phyloP scores from a whole-genome alignment of 169 alveolate genomes.

The Plasmodium relictum region DNA sequence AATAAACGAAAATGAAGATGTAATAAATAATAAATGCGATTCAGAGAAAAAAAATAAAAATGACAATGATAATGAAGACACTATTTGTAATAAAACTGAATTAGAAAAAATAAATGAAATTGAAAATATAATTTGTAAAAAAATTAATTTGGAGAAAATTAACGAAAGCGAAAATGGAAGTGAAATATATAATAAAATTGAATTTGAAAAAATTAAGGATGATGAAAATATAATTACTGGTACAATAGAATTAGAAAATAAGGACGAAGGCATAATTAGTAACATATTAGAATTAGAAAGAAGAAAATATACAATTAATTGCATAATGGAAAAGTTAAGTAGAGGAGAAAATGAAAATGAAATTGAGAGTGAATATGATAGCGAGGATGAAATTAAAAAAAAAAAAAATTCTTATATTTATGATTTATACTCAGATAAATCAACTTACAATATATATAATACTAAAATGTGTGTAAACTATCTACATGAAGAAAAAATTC shows the following conservation, averaged over 20 bases:
- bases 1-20: constrained; percentile 14
- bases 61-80: background rate
- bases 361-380: constrained; percentile 3
- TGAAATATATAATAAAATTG: constrained; percentile 27
- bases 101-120: constrained; percentile 52
- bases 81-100: constrained; percentile 25
- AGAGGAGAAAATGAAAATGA: constrained; percentile 20
- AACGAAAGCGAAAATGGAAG: constrained; percentile 13
- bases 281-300: constrained; percentile 71
- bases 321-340: constrained; percentile 60
- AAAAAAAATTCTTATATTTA: constrained; percentile 30
- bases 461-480: constrained; percentile 70
- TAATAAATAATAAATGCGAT: constrained; percentile 14
- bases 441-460: constrained; percentile 39
- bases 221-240: constrained; percentile 37
- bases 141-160: constrained; percentile 30
- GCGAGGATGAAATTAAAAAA: constrained; percentile 6
- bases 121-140: constrained; percentile 53
- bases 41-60: constrained; percentile 6
- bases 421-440: constrained; percentile 62
- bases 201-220: constrained; percentile 21
- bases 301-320: constrained; percentile 62
- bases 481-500: constrained; percentile 62
- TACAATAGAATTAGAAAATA: constrained; percentile 36
- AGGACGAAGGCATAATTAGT: constrained; percentile 38